Evolutionary conservation across 2,329 filamentous ascomycete species (phyloP), one percentile per base, ranked within the genome.

Genomic region (Teratosphaeria zuluensis): DNA sequence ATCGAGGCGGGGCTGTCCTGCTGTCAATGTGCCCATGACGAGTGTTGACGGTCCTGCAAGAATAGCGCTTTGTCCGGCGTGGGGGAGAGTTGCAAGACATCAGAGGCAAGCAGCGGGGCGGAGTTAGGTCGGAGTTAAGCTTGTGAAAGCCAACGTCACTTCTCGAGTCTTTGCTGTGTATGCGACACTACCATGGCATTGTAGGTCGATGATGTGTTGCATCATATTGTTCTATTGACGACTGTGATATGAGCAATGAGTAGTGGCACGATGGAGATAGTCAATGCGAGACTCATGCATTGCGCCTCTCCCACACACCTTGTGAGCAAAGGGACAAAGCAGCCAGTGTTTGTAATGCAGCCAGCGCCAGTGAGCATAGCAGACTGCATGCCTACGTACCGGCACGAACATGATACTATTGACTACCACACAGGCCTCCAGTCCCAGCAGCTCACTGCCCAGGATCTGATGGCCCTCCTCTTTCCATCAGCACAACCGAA

Each of bases 1-100:
- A 9, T 64, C 61, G 28, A 69, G 61, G 12, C 66, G 66, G 16
- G 59, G 57, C 24, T 58, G 42, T 46, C 57, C 57, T 30, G 63
- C 68, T 35, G 67, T 68, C 52, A 70, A 58, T 9, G 68, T 70
- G 31, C 67, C 68, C 68, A 70, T 70, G 11, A 28, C 54, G 38
- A 5, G 19, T 19, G 5, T 53, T 4, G 1, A 1, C 9, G 42
- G 21, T 48, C 3, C 42, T 19, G n/a, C 21, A 3, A 8, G 42
- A 21, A n/a, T 2, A 8, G 9, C 1, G 7, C 24, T 28, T 21
- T 19, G 16, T 48, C 1, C 8, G 2, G 38, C 6, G 12, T 16
- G 16, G 16, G 4, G n/a, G 38, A 11, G 24, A 24, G 7, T 11
- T 24, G 33, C 14, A 53, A 28, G 51, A 46, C 16, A 14, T 46